phyloP scores from a whole-genome alignment of 352 stramenopile genomes.

The Phytopythium mirpurense region DNA sequence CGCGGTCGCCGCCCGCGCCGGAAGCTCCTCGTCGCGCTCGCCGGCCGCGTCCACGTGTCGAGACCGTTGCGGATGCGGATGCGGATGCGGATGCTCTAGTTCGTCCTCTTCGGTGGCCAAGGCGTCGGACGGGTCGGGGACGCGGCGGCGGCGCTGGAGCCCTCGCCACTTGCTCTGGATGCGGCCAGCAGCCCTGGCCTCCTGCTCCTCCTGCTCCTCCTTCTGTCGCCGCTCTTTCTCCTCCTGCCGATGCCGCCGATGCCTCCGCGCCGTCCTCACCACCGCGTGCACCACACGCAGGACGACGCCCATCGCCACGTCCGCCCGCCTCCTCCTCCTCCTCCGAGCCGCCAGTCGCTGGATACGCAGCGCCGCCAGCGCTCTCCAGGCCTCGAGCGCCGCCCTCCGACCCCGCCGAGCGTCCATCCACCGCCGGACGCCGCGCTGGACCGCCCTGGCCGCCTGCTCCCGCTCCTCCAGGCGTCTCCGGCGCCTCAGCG shows the following conservation, averaged over 20 bases:
- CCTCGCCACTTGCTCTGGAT: slow-evolving; percentile 35
- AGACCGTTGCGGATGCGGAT: no score
- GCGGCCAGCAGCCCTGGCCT: slow-evolving; percentile 1
- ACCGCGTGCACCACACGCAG: not conserved
- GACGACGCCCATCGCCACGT: not conserved
- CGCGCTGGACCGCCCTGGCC: slow-evolving; percentile 25
- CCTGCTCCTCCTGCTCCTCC: not conserved
- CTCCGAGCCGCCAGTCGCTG: slow-evolving; percentile 13
- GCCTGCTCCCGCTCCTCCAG: not conserved
- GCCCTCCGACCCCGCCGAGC: not conserved
- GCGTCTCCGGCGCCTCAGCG: not conserved
- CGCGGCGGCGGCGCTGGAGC: no score
- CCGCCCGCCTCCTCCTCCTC: no score
- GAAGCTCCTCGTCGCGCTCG: not conserved
- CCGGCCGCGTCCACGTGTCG: not conserved
- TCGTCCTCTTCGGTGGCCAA: no score
- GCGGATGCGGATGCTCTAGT: no score
- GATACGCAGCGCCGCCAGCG: slow-evolving; percentile 20
- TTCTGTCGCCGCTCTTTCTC: no score
- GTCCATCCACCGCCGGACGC: slow-evolving; percentile 21
- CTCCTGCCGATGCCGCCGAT: not conserved
- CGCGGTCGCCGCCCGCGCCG: slow-evolving; percentile 18
- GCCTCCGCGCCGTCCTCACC: not conserved
- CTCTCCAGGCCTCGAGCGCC: not conserved
- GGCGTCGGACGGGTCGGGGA: no score